Conservation (phyloP, 2,329 filamentous ascomycete genomes). For the Xylogone sp. region DNA sequence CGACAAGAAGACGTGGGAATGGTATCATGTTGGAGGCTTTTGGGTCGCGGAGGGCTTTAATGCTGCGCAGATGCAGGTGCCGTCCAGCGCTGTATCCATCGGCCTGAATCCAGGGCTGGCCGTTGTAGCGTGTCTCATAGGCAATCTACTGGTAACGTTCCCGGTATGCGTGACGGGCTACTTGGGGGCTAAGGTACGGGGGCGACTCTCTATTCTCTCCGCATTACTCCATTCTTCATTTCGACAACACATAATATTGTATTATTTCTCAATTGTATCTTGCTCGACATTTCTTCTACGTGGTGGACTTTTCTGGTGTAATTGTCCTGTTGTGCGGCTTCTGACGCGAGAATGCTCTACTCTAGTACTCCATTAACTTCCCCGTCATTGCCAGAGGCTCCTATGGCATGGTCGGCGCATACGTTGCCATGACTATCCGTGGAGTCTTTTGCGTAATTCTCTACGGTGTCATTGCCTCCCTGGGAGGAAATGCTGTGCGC, state of each 20-base stretch:
- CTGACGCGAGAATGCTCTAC: neutral
- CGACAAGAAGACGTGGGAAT: constrained; percentile 14
- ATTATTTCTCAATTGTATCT: too few relatives aligned
- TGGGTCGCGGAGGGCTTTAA: constrained; percentile 25
- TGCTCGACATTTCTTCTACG: too few relatives aligned
- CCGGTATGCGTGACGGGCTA: constrained; percentile 41
- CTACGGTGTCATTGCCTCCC: neutral
- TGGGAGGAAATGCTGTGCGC: constrained; percentile 27
- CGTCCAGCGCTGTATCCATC: constrained; percentile 19
- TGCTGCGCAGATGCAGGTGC: constrained; percentile 23
- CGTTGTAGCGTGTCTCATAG: constrained; percentile 44
- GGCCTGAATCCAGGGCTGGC: constrained; percentile 21
- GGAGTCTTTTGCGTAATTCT: constrained; percentile 17
- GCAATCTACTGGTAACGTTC: constrained; percentile 54
- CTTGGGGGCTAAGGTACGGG: constrained; percentile 31
- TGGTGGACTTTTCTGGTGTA: too few relatives aligned
- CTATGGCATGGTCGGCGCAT: constrained; percentile 40
- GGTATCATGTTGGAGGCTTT: constrained; percentile 15
- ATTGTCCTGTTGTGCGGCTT: too few relatives aligned
- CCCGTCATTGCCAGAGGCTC: constrained; percentile 39
- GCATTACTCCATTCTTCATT: too few relatives aligned
- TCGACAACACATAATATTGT: too few relatives aligned
- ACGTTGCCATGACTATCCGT: constrained; percentile 33
- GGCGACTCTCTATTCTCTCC: too few relatives aligned
- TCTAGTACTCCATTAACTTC: constrained; percentile 32